Percentiles rank a stretch among this genome's conserved stretches.
Evolutionary conservation across 2,329 filamentous ascomycete genomes (phyloP).

Genomic region (Talaromyces verruculosus): DNA sequence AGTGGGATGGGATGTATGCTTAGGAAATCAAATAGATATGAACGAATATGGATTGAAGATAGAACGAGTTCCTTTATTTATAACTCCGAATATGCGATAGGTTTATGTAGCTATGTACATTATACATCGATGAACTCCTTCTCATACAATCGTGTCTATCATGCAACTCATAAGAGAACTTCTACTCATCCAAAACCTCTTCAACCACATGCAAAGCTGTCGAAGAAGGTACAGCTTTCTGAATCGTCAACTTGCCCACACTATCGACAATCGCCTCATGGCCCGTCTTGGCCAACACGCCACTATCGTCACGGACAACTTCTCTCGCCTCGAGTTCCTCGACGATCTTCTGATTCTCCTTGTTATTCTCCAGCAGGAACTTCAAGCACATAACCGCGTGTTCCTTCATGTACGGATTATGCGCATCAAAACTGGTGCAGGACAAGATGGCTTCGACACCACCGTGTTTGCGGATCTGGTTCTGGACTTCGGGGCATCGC

Average conservation of each 20-base stretch:
- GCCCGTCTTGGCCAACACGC: constrained; percentile 43
- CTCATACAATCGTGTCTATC: constrained; percentile 4
- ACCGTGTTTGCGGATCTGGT: constrained; percentile 79
- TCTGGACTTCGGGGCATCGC: constrained; percentile 80
- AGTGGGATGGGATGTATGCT: constrained; percentile 53
- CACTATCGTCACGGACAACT: constrained; percentile 43
- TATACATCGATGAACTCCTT: background rate
- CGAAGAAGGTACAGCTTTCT: constrained; percentile 30
- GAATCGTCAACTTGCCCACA: constrained; percentile 44
- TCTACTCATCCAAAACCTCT: constrained; percentile 19
- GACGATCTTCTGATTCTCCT: constrained; percentile 55
- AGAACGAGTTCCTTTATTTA: background rate
- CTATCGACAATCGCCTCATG: constrained; percentile 46
- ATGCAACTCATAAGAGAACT: constrained; percentile 5
- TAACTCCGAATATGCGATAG: constrained; percentile 6
- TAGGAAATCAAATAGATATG: constrained; percentile 21
- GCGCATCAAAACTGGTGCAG: constrained; percentile 86
- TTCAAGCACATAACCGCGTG: constrained; percentile 87
- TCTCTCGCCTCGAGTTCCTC: constrained; percentile 49
- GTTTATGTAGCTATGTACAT: constrained; percentile 15
- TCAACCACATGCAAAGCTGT: constrained; percentile 13
- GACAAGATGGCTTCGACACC: constrained; percentile 85
- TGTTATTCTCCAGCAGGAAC: constrained; percentile 58
- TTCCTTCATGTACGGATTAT: constrained; percentile 93
- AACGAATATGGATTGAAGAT: background rate